Conservation (phyloP, 441 rosid species). For the Metrosideros polymorpha region DNA sequence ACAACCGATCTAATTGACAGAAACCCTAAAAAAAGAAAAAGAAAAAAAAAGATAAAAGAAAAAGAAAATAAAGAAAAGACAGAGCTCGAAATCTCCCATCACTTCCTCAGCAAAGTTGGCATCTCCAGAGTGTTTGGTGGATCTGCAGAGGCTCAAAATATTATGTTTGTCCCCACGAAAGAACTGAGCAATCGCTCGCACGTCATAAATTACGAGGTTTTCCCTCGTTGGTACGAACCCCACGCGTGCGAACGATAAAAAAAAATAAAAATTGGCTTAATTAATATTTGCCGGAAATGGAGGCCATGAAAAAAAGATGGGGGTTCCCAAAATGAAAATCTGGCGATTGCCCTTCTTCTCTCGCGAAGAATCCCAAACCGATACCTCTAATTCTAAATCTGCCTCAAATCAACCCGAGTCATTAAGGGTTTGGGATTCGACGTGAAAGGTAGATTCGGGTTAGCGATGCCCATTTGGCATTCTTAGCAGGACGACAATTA, state of each 20-base stretch:
- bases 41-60: no score
- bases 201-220: neutral
- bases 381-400: neutral
- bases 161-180: neutral
- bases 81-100: neutral
- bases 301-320: neutral
- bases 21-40: neutral
- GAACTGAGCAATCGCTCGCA: neutral
- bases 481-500: neutral
- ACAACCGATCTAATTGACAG: neutral
- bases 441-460: neutral
- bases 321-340: neutral
- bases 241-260: neutral
- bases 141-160: neutral
- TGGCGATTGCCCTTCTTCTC: neutral
- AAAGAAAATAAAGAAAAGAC: no score
- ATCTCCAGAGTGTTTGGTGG: neutral
- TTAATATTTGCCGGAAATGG: conserved; percentile 1
- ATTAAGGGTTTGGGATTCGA: neutral
- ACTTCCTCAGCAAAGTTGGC: neutral
- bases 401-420: neutral
- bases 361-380: neutral
- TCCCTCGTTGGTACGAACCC: neutral
- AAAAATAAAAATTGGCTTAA: neutral
- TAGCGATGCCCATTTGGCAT: neutral